Conservation (phyloP, 2,329 filamentous ascomycete species). For the Penicillium sp. region DNA sequence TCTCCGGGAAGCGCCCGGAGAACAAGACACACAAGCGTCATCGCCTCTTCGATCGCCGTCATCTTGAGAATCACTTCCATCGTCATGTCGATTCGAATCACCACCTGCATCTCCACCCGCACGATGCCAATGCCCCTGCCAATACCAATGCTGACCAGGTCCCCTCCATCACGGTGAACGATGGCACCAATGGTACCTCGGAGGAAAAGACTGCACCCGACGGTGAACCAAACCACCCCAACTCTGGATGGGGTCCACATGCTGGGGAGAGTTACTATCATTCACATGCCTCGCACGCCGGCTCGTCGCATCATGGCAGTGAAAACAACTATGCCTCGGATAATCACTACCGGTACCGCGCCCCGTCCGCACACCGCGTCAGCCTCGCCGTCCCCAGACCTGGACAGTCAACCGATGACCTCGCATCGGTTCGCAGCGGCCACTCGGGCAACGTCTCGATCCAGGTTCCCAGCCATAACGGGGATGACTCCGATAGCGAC, state of each 20-base stretch:
- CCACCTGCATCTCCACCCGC: conserved; percentile 22
- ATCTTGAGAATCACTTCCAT: conserved; percentile 12
- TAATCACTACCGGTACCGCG: conserved; percentile 27
- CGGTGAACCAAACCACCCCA: conserved; percentile 1
- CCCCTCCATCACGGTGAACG: conserved; percentile 32
- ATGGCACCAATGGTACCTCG: conserved; percentile 9
- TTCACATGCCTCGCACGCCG: conserved; percentile 18
- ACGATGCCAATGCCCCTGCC: conserved; percentile 5
- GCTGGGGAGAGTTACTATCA: conserved; percentile 30
- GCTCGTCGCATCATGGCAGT: conserved; percentile 14
- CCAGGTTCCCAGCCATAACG: conserved; percentile 21
- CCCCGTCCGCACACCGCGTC: conserved; percentile 17
- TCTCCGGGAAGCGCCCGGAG: conserved; percentile 40
- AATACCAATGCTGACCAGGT: conserved; percentile 12
- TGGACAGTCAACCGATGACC: conserved; percentile 27
- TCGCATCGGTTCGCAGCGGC: conserved; percentile 27
- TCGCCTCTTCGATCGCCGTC: conserved; percentile 13
- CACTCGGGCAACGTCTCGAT: conserved; percentile 27
- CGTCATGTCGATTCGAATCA: conserved; percentile 15
- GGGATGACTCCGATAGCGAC: conserved; percentile 21
- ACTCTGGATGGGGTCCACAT: conserved; percentile 12
- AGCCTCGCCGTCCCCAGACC: conserved; percentile 28
- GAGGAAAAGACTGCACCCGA: conserved; percentile 4
- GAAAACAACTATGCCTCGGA: conserved; percentile 7
- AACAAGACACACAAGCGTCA: conserved; percentile 18